phyloP scores from a whole-genome alignment of 306 rosid genomes.

The Prunus dulcis region DNA sequence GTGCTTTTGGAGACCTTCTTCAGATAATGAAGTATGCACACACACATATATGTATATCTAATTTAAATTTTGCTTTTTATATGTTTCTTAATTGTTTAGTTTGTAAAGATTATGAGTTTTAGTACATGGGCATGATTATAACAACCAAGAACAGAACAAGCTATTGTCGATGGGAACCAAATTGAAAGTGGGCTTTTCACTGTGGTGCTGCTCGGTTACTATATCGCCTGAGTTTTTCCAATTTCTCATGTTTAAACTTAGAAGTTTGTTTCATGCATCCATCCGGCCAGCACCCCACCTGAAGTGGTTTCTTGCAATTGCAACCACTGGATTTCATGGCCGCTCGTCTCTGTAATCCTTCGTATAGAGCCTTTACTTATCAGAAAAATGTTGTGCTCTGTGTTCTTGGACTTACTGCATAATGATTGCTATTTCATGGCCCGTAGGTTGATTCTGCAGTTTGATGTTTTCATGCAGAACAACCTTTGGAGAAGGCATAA shows the following conservation, averaged over 20 bases:
- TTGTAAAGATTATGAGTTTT: neutral
- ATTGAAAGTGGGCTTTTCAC: neutral
- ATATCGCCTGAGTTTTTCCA: neutral
- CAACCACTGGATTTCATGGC: neutral
- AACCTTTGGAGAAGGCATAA: neutral
- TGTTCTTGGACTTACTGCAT: neutral
- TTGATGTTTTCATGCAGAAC: no score
- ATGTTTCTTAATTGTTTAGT: neutral
- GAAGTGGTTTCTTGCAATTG: neutral
- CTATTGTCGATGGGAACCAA: neutral
- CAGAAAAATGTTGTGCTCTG: neutral
- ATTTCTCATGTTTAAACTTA: neutral
- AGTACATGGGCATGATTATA: neutral
- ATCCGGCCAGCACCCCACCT: neutral
- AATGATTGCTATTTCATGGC: neutral
- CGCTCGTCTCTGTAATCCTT: neutral
- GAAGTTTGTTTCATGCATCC: neutral
- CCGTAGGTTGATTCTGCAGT: neutral
- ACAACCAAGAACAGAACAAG: neutral
- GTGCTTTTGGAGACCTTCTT: constrained; percentile 87
- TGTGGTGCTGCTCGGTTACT: neutral
- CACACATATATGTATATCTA: neutral
- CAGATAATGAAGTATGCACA: constrained; percentile 65
- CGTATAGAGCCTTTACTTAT: neutral
- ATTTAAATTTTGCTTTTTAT: neutral